Evolutionary conservation across 106 monocot species (phyloP), one percentile per base, ranked within the genome.

Genomic region (Phalaenopsis equestris): DNA sequence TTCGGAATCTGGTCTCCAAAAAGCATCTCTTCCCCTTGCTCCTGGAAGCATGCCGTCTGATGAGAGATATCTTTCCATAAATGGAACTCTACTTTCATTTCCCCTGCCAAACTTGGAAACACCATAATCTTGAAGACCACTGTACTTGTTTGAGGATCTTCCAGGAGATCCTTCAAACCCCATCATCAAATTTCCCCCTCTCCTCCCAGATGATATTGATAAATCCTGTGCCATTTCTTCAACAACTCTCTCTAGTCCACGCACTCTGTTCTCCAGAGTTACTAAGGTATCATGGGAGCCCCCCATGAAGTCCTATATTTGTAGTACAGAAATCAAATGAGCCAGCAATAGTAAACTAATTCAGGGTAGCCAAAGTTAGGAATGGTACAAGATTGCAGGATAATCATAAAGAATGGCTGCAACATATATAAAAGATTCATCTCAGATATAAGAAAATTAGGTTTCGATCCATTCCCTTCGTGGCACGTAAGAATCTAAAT

Each of bases 231-330:
- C 90, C 92, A 97, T 97, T 70, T 97, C 94, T 76, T 97, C 97
- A 52, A 97, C 97, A 75, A 94, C 79, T 81, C 97, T 88, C 81
- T 97, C 97, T 56, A 97, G 91, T 45, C 97, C 97, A 58, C 89
- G 84, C 6, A 97, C 97, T 81, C 97, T 84, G 79, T 92, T 97
- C 76, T 97, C 97, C 18, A 97, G 77, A 76, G 94, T 94, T 56
- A 97, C 78, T 90, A 97, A 94, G 82, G 89, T 94, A 41, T 94
- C 92, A 84, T 92, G 97, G 19, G 94, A 94, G n/a, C 94, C 97
- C 23, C 97, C 94, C 94, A 94, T 97, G 76, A 97, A 97, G 49
- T 94, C 97, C 97, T 94, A 83, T 81, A 85, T 79, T 83, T 77
- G 77, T 6, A 72, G 61, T 2, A 61, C 6, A 61, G 21, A 61